Evolutionary conservation across 305 asterid species (phyloP), one percentile per base, ranked within the genome.

Genomic region (Ajuga reptans): DNA sequence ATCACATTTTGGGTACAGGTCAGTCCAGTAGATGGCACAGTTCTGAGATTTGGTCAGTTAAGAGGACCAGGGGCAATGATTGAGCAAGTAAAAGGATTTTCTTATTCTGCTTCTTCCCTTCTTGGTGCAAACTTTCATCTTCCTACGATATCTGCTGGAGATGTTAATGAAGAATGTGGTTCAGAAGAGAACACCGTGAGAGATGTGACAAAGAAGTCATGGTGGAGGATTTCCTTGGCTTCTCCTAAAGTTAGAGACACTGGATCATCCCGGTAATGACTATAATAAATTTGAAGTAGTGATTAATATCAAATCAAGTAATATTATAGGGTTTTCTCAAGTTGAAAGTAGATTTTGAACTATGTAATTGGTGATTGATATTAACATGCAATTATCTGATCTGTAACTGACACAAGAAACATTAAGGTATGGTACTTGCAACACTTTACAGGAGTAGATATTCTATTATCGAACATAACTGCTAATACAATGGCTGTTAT

Each of bases 1-100:
- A 64, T 52, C 49, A 54, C 39, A 17, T 59, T 16, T 17, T 63
- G 53, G 42, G 41, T 56, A 45, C 51, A 92, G 98, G 81, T 82
- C 52, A 90, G 97, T 85, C 98, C 98, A 34, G 98, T 92, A 49
- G 98, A 92, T 68, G 98, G 98, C 75, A 88, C 86, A 39, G 75
- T 92, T 74, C 77, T 90, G 72, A 91, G 89, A 75, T 86, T 81
- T 62, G 98, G 98, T 1, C 90, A 88, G 85, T 80, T 92, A 79
- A 83, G 78, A 70, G 94, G 92, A 72, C 75, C 87, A 56, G 90
- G 97, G 68, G 89, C 84, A 21, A 90, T 92, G 97, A 90, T 92
- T 77, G 97, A 92, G 77, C 98, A 92, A 87, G 96, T 92, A 34
- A 92, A 92, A 78, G 97, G 98, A 60, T 92, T 81, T 75, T 84